A percentile compares a stretch with the other conserved stretches of the same genome.
These are phyloP conservation scores for Apiospora phragmitis DNA, from an alignment of 2,329 filamentous ascomycete species.

Conservation along the genomic window DNA sequence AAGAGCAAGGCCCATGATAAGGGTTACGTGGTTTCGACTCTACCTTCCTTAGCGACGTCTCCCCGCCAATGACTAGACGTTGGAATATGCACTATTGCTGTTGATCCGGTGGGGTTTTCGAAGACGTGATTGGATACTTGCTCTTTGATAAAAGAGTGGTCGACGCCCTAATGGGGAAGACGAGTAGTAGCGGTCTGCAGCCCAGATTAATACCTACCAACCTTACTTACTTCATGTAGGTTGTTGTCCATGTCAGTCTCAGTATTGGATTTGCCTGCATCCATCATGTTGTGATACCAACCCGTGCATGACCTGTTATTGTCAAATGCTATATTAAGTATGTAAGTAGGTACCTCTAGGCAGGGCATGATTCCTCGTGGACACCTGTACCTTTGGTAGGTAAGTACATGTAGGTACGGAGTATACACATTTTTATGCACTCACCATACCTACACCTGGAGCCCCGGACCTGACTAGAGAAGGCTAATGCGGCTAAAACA, in stretches of 20 bases:
- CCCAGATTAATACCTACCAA: too few species aligned
- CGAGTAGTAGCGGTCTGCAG: neutral
- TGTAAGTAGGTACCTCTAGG: too few species aligned
- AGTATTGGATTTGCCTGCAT: neutral
- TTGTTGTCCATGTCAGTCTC: neutral
- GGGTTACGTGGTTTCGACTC: conserved; percentile 4
- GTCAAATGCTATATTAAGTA: neutral
- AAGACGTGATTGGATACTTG: neutral
- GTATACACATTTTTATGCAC: too few species aligned
- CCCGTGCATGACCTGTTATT: neutral
- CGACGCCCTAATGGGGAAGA: neutral
- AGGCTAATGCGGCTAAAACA: neutral
- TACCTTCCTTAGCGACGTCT: neutral
- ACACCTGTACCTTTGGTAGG: neutral
- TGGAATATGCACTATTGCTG: neutral
- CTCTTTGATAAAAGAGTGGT: neutral
- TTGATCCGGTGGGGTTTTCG: neutral
- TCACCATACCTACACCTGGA: neutral
- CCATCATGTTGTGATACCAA: neutral
- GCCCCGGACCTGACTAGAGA: neutral
- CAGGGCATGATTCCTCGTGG: neutral
- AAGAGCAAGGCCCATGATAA: neutral
- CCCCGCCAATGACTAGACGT: conserved; percentile 3
- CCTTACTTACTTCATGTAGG: neutral
- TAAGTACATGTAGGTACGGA: too few species aligned